phyloP scores from a whole-genome alignment of 169 alveolate species.

The Cryptosporidium ubiquitum region DNA sequence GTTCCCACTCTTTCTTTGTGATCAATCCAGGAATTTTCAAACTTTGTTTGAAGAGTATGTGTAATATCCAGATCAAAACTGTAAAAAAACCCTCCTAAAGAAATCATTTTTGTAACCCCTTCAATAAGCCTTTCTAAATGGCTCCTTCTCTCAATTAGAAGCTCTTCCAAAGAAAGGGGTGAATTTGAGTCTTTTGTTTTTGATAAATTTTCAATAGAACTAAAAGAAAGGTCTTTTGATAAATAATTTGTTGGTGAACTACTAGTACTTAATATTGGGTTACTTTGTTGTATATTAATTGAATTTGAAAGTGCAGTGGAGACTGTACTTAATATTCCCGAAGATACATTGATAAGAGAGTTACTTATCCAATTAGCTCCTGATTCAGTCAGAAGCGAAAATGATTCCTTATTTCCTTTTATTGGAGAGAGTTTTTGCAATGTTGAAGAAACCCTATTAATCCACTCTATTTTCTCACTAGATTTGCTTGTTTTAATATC shows the following conservation, averaged over 20 bases:
- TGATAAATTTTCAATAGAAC: background rate
- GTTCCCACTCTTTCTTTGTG: conserved; percentile 35
- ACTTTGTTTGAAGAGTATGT: conserved; percentile 38
- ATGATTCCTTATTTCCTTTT: conserved; percentile 28
- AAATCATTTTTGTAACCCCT: conserved; percentile 64
- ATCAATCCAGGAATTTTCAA: conserved; percentile 34
- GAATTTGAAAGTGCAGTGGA: conserved; percentile 33
- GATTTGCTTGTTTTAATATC: background rate
- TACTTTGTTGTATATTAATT: background rate
- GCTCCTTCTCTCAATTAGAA: conserved; percentile 34
- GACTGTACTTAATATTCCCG: conserved; percentile 44
- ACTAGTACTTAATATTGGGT: background rate
- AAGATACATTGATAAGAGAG: conserved; percentile 44
- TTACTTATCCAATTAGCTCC: conserved; percentile 58
- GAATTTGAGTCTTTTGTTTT: background rate
- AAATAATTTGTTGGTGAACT: background rate
- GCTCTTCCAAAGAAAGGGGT: conserved; percentile 18
- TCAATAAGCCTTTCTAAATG: conserved; percentile 21
- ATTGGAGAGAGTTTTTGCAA: conserved; percentile 57
- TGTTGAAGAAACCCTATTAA: conserved; percentile 34
- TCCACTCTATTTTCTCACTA: conserved; percentile 43
- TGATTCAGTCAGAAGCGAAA: conserved; percentile 38
- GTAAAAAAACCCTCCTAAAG: conserved; percentile 69
- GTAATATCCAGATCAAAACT: conserved; percentile 67
- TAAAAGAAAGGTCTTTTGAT: background rate